Base-by-base conservation (phyloP, 345 rosid species). In the Eucalyptus decipiens region DNA sequence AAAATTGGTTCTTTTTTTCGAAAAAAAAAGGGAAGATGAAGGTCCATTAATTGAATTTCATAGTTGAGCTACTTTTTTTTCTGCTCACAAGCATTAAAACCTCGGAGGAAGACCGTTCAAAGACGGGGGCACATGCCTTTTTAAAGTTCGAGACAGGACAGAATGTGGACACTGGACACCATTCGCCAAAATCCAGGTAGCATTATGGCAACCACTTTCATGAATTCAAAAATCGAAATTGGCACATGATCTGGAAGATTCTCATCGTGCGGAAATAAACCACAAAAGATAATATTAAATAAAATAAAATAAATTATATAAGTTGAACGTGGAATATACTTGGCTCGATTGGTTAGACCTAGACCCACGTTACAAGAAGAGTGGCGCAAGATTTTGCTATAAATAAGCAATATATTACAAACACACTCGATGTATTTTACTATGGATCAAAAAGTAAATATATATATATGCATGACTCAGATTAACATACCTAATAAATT, bases 391-490 rank as follows among this genome's bases (percentile, higher is more conserved):
- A 37, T 37, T 18, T 42, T 42, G 13, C 28, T 72, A 10, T 37
- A 10, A 11, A 19, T 19, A 37, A 72, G 26, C 14, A 1, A 34
- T 10, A 3, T 7, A 37, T 37, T 37, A 37, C 15, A 18, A 19
- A 37, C 15, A 11, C 26, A 37, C 43, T 37, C 7, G 1, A 72
- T 72, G 11, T 7, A 37, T 72, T 37, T 72, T 12, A 5, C 2
- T 72, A 37, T 18, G 34, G 1, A 69, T 69, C 7, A 9, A 32
- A 34, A 5, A 3, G 12, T 65, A 16, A 0, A 3, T 18, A 18
- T 2, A 37, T 8, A 19, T 3, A 17, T 8, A 19, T 3, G 8
- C 3, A 8, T 0, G 4, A 69, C 2, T 34, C 80, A 3, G 2
- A 69, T 21, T 21, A 69, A 69, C 14, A 18, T 18, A 4, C 4